phyloP scores from a whole-genome alignment of 768 basidiomycete species.

The Leccinellum luteum region DNA sequence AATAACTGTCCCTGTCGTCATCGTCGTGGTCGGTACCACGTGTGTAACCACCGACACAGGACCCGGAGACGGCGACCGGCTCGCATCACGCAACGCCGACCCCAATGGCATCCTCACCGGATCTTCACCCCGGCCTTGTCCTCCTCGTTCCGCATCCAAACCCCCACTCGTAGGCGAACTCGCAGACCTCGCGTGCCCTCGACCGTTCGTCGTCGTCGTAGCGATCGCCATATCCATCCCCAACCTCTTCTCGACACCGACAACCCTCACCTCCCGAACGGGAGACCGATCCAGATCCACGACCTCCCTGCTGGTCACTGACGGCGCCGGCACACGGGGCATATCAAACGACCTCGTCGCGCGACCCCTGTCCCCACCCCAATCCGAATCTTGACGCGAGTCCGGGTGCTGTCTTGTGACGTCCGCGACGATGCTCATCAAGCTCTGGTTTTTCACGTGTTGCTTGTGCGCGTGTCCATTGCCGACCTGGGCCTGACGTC shows the following conservation, averaged over 20 bases:
- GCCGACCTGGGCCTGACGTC: not conserved
- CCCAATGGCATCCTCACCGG: conserved; percentile 51
- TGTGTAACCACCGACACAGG: not conserved
- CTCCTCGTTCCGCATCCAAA: not conserved
- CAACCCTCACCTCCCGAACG: too few species aligned
- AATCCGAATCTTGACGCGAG: conserved; percentile 8
- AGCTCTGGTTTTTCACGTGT: conserved; percentile 30
- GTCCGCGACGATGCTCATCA: conserved; percentile 71
- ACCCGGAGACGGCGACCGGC: conserved; percentile 48
- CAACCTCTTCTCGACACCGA: too few species aligned
- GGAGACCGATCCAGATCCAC: not conserved
- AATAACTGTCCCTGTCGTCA: not conserved
- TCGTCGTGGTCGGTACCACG: not conserved
- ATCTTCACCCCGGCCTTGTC: conserved; percentile 8
- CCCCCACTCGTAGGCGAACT: not conserved
- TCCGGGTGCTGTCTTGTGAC: conserved; percentile 41
- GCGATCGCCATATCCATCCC: not conserved
- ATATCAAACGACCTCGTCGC: conserved; percentile 23
- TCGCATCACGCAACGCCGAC: conserved; percentile 59
- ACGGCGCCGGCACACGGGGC: conserved; percentile 18
- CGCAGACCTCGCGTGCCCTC: not conserved
- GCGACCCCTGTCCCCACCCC: conserved; percentile 4
- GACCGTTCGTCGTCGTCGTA: not conserved
- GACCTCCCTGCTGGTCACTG: not conserved
- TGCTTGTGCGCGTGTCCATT: conserved; percentile 16